Evolutionary conservation across 2,329 filamentous ascomycete species (phyloP).

Genomic region (Sporothrix euskadiensis): DNA sequence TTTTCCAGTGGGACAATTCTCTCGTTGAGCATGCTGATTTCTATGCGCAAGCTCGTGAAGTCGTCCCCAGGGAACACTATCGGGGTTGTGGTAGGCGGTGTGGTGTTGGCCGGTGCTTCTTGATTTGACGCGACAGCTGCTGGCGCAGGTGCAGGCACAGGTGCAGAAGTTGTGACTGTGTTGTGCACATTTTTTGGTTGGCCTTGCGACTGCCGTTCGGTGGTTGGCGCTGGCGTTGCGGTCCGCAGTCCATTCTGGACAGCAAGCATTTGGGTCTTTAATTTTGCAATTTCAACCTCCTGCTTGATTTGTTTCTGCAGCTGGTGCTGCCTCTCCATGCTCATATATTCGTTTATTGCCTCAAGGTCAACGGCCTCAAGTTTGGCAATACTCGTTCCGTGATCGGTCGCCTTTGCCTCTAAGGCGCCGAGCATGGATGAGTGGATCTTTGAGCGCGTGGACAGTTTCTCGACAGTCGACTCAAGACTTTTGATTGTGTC

Average conservation of each 20-base stretch:
- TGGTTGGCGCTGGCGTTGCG: neutral
- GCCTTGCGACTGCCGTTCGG: neutral
- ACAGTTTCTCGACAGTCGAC: neutral
- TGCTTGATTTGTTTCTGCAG: constrained; percentile 6
- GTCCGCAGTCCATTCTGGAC: neutral
- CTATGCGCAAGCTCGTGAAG: constrained; percentile 28
- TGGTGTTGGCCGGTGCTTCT: neutral
- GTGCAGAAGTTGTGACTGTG: neutral
- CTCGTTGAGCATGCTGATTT: constrained; percentile 28
- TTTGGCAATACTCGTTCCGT: constrained; percentile 14
- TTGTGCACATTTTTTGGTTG: neutral
- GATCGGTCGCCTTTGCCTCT: neutral
- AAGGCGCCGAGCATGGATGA: neutral
- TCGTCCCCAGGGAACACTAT: constrained; percentile 31
- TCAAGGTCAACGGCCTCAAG: constrained; percentile 8
- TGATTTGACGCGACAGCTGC: neutral
- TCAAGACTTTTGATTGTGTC: neutral
- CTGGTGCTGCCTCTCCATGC: constrained; percentile 3
- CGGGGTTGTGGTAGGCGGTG: neutral
- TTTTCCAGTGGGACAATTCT: constrained; percentile 11
- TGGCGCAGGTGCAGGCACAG: neutral
- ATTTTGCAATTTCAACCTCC: neutral
- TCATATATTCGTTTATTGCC: constrained; percentile 18
- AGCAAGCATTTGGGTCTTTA: constrained; percentile 11
- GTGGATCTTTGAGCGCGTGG: neutral